A percentile compares a stretch with the other conserved stretches of the same genome.
Evolutionary conservation across 768 basidiomycete genomes (phyloP).

Genomic region (Termitomyces sp.): DNA sequence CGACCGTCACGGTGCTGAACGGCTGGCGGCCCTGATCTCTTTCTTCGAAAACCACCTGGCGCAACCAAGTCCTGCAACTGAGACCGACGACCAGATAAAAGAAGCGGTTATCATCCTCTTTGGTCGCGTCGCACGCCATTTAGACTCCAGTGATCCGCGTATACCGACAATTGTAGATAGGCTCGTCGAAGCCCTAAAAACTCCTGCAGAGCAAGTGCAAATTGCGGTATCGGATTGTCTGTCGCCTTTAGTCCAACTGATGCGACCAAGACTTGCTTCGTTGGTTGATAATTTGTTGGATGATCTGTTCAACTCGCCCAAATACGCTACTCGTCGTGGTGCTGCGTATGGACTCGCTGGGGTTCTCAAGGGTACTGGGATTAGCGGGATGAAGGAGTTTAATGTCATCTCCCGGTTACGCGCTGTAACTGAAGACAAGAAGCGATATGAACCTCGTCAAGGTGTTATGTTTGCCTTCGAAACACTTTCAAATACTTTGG

Average conservation of each 20-base stretch:
- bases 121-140: conserved; percentile 86
- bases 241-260: conserved; percentile 75
- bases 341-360: conserved; percentile 97
- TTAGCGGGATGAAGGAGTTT: conserved; percentile 82
- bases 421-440: conserved; percentile 84
- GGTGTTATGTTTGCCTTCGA: conserved; percentile 96
- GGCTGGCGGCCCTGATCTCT: conserved; percentile 69
- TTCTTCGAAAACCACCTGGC: conserved; percentile 80
- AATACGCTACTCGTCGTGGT: conserved; percentile 93
- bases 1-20: conserved; percentile 74
- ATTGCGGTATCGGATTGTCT: conserved; percentile 95
- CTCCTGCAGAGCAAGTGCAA: conserved; percentile 94
- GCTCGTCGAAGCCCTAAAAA: conserved; percentile 85
- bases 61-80: conserved; percentile 51
- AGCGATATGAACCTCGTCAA: conserved; percentile 80
- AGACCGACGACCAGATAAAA: conserved; percentile 83
- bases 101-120: conserved; percentile 95
- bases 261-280: conserved; percentile 52
- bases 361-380: conserved; percentile 86
- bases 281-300: conserved; percentile 78
- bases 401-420: conserved; percentile 71
- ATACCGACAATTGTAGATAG: conserved; percentile 81
- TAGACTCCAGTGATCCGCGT: conserved; percentile 72
- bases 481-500: conserved; percentile 81
- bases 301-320: conserved; percentile 72